Conservation (phyloP, 495 filamentous ascomycete genomes). For the Xylaria acuta region DNA sequence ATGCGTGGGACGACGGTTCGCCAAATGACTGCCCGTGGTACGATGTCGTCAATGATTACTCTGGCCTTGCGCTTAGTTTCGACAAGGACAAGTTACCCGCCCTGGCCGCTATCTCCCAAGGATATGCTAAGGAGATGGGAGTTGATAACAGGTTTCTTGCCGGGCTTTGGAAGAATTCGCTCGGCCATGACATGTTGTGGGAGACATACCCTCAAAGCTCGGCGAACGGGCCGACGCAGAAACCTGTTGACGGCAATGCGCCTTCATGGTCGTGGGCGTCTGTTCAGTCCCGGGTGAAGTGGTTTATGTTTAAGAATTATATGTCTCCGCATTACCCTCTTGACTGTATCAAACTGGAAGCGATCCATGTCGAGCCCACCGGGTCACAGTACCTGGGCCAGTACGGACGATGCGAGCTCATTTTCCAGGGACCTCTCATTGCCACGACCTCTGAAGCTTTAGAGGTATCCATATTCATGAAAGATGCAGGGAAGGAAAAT, state of each 20-base stretch:
- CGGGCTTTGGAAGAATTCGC: background rate
- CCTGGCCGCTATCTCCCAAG: constrained; percentile 3
- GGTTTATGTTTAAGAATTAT: constrained; percentile 15
- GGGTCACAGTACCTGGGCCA: background rate
- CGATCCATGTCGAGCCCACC: background rate
- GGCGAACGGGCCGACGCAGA: background rate
- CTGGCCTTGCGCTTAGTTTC: constrained; percentile 10
- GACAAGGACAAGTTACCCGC: constrained; percentile 20
- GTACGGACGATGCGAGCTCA: background rate
- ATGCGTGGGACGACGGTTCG: background rate
- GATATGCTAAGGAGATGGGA: background rate
- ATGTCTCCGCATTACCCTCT: background rate
- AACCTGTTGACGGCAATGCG: background rate
- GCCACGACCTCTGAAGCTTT: constrained; percentile 5
- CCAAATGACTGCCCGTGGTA: constrained; percentile 3
- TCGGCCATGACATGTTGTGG: background rate
- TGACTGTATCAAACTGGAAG: background rate
- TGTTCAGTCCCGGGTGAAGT: background rate
- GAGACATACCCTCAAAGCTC: background rate
- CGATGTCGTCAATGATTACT: constrained; percentile 14
- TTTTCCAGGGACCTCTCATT: background rate
- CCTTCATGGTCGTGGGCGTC: constrained; percentile 14
- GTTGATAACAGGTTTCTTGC: background rate
- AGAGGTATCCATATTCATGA: constrained; percentile 14
- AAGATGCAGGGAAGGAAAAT: background rate